A percentile compares a stretch with the other conserved stretches of the same genome.
Conservation (phyloP, 345 rosid species). For the Geranium rotundifolium region DNA sequence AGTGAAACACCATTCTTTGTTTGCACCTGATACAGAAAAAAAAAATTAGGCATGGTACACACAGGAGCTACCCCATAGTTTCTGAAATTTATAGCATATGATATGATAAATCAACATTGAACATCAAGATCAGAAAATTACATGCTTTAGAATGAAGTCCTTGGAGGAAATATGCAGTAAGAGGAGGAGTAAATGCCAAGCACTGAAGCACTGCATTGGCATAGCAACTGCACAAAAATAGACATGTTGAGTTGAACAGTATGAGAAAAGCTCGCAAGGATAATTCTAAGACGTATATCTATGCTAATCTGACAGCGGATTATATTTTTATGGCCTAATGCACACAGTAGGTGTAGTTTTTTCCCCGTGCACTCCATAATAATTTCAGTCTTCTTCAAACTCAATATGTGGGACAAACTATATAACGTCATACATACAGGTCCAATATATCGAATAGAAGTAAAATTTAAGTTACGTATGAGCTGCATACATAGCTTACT, state of each 20-base stretch:
- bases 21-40: conserved; percentile 39
- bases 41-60: conserved; percentile 6
- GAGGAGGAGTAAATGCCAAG: conserved; percentile 83
- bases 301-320: no score
- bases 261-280: background rate
- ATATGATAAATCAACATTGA: conserved; percentile 3
- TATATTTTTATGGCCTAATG: background rate
- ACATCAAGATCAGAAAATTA: conserved; percentile 24
- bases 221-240: conserved; percentile 66
- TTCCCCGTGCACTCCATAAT: background rate
- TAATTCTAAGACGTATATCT: no score
- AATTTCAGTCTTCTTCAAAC: background rate
- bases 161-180: conserved; percentile 78
- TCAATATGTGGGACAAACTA: no score
- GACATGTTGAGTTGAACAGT: conserved; percentile 3
- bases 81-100: conserved; percentile 4
- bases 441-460: background rate
- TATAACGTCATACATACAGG: background rate
- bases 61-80: conserved; percentile 7
- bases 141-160: conserved; percentile 76
- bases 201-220: conserved; percentile 96
- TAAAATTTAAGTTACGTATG: background rate
- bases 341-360: background rate
- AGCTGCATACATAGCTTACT: background rate
- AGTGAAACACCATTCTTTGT: conserved; percentile 75